These are phyloP conservation scores for Adansonia gregorii DNA, from an alignment of 441 rosid species.

Conservation along the genomic window DNA sequence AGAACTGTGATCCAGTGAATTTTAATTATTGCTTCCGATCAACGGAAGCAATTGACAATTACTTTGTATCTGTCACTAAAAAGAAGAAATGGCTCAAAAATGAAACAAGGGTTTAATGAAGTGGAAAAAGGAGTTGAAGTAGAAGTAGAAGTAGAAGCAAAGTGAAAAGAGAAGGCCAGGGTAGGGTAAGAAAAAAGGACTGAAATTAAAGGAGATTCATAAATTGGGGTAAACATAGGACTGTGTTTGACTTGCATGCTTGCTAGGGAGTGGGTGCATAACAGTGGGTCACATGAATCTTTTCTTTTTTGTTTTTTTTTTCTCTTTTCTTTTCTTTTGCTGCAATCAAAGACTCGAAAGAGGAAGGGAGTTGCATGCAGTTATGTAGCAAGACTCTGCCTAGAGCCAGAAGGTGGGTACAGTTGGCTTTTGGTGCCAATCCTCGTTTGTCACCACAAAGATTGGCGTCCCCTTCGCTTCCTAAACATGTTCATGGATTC, in stretches of 20 bases:
- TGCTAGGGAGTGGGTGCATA: slow-evolving; percentile 3
- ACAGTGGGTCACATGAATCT: neutral
- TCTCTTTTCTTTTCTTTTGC: neutral
- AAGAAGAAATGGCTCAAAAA: neutral
- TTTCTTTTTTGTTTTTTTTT: no score
- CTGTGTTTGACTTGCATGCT: slow-evolving; percentile 7
- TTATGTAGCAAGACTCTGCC: no score
- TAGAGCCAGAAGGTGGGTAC: neutral
- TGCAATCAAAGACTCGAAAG: slow-evolving; percentile 8
- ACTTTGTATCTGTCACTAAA: neutral
- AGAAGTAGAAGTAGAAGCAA: neutral
- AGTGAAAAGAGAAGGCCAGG: neutral
- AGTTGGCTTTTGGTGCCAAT: neutral
- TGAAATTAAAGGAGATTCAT: no score
- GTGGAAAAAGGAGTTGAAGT: neutral
- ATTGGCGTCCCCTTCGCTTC: slow-evolving; percentile 48
- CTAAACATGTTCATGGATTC: no score
- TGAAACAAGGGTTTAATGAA: neutral
- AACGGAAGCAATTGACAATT: neutral
- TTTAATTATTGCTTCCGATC: neutral
- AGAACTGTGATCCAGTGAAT: neutral
- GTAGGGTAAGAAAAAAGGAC: no score
- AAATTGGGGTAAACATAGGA: neutral
- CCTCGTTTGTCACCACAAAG: neutral
- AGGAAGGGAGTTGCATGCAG: neutral